Percentiles rank a stretch among this genome's conserved stretches.
Conservation (phyloP, 371 early-diverging fungal genomes). For the Mucor piriformis region DNA sequence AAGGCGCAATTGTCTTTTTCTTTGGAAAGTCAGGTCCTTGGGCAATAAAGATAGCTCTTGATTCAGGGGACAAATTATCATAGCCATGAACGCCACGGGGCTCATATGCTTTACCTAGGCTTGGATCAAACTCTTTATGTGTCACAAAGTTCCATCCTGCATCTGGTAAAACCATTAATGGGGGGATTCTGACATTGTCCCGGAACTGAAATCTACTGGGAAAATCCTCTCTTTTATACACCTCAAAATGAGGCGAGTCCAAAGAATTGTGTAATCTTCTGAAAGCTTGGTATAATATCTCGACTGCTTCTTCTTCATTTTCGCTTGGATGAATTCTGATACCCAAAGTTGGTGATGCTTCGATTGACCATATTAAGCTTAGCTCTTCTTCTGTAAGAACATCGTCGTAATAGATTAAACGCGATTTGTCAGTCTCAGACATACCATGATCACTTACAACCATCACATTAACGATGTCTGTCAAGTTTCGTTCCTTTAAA, state of each 20-base stretch:
- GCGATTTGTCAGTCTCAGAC: constrained; percentile 61
- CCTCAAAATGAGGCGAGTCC: constrained; percentile 52
- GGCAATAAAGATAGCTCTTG: constrained; percentile 90
- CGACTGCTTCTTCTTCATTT: constrained; percentile 28
- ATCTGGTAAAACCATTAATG: constrained; percentile 74
- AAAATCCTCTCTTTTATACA: constrained; percentile 66
- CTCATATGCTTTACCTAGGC: constrained; percentile 20
- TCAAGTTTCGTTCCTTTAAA: constrained; percentile 62
- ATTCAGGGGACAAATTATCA: constrained; percentile 74
- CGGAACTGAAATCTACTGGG: constrained; percentile 66
- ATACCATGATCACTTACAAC: constrained; percentile 96
- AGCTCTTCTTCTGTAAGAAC: constrained; percentile 39
- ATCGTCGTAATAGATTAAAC: constrained; percentile 77
- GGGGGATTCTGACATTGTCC: constrained; percentile 67
- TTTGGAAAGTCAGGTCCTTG: constrained; percentile 72
- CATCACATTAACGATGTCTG: constrained; percentile 78
- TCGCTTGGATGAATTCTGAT: constrained; percentile 42
- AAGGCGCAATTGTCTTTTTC: constrained; percentile 27
- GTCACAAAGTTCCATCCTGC: constrained; percentile 64
- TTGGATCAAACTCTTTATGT: constrained; percentile 38
- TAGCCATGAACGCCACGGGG: constrained; percentile 86
- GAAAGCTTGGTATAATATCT: constrained; percentile 42
- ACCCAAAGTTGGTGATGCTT: constrained; percentile 41
- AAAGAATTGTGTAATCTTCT: constrained; percentile 23
- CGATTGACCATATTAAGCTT: constrained; percentile 32